Base-by-base conservation (phyloP, 768 basidiomycete genomes). In the Naematelia aurantialba region DNA sequence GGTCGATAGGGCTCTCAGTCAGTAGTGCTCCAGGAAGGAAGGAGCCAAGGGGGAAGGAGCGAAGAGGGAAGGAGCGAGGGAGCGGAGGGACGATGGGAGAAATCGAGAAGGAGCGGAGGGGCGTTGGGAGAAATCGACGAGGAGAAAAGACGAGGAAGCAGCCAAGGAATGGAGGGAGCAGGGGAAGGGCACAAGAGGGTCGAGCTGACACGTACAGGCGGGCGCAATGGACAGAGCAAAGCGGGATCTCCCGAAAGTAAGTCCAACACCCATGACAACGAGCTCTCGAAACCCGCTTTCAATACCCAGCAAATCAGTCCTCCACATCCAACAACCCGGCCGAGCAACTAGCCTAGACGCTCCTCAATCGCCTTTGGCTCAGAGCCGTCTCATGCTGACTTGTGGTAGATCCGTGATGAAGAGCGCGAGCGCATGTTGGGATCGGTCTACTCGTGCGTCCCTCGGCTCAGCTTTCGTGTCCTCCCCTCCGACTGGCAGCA, bases 201-300 rank as follows among this genome's bases (percentile, higher is more conserved):
- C 17, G 34, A 39, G 34, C 34, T 39, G 34, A 39, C 17, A 8
- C 45, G 26, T 62, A 3, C 45, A 94, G 93, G 92, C 93, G 39
- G 93, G 93, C 62, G 93, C 89, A 70, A 85, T 94, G 73, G 83
- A 87, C 63, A 93, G 92, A 76, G 92, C 92, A 66, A 89, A 87
- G 82, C 84, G 82, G 78, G 83, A 89, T 78, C 85, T 97, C 59
- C 82, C 85, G 72, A 94, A 88, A 74, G 77, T 74, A 22, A 31
- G 70, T 66, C 19, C 0, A 29, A 17, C n/a, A 10, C 48, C 27
- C 31, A 39, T 22, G 24, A 12, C 25, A 30, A n/a, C 39, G 25
- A 10, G 14, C 61, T 52, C 30, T 22, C 42, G 27, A 45, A n/a
- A n/a, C n/a, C n/a, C n/a, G n/a, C n/a, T n/a, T n/a, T n/a, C n/a